These are phyloP conservation scores for Paramecium pentaurelia DNA, from an alignment of 73 alveolate genomes.

Conservation along the genomic window DNA sequence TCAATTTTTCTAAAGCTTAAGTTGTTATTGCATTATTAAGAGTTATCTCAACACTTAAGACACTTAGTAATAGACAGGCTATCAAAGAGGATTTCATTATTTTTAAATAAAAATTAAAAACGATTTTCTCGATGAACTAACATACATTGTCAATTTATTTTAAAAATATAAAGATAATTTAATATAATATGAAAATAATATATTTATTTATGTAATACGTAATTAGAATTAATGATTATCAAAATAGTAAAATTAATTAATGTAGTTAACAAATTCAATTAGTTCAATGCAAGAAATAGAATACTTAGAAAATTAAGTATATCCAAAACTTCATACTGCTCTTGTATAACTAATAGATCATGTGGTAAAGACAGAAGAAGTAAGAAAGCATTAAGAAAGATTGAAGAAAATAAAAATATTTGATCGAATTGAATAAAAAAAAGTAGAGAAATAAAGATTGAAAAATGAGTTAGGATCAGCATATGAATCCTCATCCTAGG, in stretches of 20 bases:
- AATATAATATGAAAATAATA: not conserved
- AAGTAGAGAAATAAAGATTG: slow-evolving; percentile 49
- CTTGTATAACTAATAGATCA: slow-evolving; percentile 44
- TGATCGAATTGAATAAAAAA: slow-evolving; percentile 55
- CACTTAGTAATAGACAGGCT: not conserved
- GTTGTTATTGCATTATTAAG: not conserved
- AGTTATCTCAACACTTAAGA: not conserved
- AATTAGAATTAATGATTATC: not conserved
- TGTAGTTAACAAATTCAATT: not conserved
- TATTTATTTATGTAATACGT: not conserved
- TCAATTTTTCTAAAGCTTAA: not conserved
- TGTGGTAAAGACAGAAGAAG: slow-evolving; percentile 52
- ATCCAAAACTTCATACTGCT: slow-evolving; percentile 52
- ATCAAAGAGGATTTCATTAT: not conserved
- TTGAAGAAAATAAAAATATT: slow-evolving; percentile 46
- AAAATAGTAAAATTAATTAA: not conserved
- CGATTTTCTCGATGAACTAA: slow-evolving; percentile 3
- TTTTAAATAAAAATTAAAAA: not conserved
- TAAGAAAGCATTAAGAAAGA: slow-evolving; percentile 55
- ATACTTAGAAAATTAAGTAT: not conserved
- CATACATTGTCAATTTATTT: not conserved
- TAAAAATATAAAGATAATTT: not conserved
- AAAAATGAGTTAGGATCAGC: slow-evolving; percentile 47
- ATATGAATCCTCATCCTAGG: not conserved
- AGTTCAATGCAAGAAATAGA: not conserved